Conservation (phyloP, 1,284 basidiomycete species). For the Acaromyces ingoldii region DNA sequence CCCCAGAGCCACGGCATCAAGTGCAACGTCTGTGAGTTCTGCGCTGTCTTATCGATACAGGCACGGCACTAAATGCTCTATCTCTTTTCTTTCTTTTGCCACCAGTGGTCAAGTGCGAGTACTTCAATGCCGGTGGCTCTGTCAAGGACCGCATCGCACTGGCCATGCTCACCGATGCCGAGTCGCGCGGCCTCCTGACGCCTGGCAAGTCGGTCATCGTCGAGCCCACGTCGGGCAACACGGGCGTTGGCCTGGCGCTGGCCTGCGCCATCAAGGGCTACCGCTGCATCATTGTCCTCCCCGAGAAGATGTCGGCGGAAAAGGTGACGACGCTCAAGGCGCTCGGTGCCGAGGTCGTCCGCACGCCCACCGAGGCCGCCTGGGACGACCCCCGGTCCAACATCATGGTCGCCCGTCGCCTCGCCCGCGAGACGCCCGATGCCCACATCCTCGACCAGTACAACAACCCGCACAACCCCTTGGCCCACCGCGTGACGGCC, state of each 20-base stretch:
- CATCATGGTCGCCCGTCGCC: slow-evolving; percentile 76
- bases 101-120: slow-evolving; percentile 83
- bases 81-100: neutral
- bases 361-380: slow-evolving; percentile 85
- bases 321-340: slow-evolving; percentile 89
- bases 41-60: neutral
- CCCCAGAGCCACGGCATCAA: slow-evolving; percentile 69
- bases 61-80: neutral
- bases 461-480: slow-evolving; percentile 59
- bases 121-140: slow-evolving; percentile 82
- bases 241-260: slow-evolving; percentile 65
- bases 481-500: slow-evolving; percentile 37
- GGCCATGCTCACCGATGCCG: slow-evolving; percentile 91
- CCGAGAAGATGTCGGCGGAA: slow-evolving; percentile 94
- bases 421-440: slow-evolving; percentile 73
- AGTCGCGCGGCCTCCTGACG: slow-evolving; percentile 75
- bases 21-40: slow-evolving; percentile 78
- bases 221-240: slow-evolving; percentile 83
- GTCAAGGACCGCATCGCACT: slow-evolving; percentile 83
- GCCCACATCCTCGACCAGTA: slow-evolving; percentile 91
- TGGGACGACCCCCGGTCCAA: slow-evolving; percentile 80
- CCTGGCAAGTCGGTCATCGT: slow-evolving; percentile 87
- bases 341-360: slow-evolving; percentile 85
- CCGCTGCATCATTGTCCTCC: slow-evolving; percentile 74
- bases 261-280: slow-evolving; percentile 84